Percentiles rank a stretch among this genome's conserved stretches.
These are phyloP conservation scores for Chrysosporium queenslandicum DNA, from an alignment of 2,329 filamentous ascomycete species.

Conservation along the genomic window DNA sequence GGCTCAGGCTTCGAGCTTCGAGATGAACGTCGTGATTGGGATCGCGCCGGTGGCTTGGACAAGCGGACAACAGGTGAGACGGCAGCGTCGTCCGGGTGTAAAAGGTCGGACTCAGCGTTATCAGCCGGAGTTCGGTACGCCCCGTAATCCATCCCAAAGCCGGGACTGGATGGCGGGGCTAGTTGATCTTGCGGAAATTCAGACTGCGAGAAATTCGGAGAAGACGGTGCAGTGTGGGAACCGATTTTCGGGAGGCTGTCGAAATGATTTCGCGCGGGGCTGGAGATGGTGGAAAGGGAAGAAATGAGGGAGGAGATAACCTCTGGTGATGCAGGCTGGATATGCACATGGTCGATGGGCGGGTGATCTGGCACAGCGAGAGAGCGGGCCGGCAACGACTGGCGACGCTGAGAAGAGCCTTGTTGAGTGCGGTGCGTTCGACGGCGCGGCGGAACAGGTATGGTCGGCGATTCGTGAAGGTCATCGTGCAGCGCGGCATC, in stretches of 20 bases:
- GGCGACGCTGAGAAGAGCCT: conserved; percentile 30
- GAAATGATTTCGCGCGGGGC: conserved; percentile 59
- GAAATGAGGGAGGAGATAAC: conserved; percentile 52
- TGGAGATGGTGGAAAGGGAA: conserved; percentile 50
- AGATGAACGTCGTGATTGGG: conserved; percentile 55
- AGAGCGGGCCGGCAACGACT: conserved; percentile 30
- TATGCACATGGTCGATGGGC: conserved; percentile 9
- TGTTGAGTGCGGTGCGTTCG: conserved; percentile 3
- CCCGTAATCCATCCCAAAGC: conserved; percentile 65
- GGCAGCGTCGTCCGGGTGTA: conserved; percentile 48
- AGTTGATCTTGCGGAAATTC: conserved; percentile 21
- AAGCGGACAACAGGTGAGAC: conserved; percentile 67
- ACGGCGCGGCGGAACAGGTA: conserved; percentile 9
- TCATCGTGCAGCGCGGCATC: background rate
- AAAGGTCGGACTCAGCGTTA: conserved; percentile 40
- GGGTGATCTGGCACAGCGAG: conserved; percentile 17
- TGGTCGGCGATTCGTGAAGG: background rate
- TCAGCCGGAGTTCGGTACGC: conserved; percentile 49
- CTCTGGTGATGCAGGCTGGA: conserved; percentile 39
- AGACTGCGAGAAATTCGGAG: conserved; percentile 25
- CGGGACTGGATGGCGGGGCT: conserved; percentile 21
- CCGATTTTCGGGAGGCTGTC: conserved; percentile 45
- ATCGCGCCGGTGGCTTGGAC: conserved; percentile 67
- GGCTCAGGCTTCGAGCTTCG: conserved; percentile 43
- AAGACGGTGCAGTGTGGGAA: conserved; percentile 32